These are phyloP conservation scores for Thermothelomyces thermophilus DNA, from an alignment of 2,329 filamentous ascomycete genomes.

Conservation along the genomic window DNA sequence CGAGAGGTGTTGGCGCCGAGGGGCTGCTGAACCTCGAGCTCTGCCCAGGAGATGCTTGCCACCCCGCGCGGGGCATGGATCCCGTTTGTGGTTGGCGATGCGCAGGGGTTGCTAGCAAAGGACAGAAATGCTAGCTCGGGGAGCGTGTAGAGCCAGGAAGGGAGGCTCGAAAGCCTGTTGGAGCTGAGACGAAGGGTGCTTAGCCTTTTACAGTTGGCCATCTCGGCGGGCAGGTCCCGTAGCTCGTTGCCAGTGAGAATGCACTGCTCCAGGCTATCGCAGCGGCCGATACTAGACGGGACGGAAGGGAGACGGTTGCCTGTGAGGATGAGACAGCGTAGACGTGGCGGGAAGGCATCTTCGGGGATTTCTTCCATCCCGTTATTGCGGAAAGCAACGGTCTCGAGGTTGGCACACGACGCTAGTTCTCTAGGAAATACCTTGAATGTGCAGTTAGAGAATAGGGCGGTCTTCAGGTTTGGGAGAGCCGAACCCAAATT, in stretches of 20 bases:
- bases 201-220: constrained; percentile 39
- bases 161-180: constrained; percentile 35
- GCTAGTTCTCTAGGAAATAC: constrained; percentile 38
- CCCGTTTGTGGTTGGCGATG: constrained; percentile 20
- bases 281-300: constrained; percentile 38
- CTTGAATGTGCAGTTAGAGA: constrained; percentile 40
- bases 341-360: constrained; percentile 34
- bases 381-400: constrained; percentile 44
- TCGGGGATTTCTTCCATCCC: constrained; percentile 38
- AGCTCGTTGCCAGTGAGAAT: constrained; percentile 44
- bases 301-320: constrained; percentile 37
- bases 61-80: constrained; percentile 25
- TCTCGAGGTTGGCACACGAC: constrained; percentile 40
- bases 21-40: constrained; percentile 35
- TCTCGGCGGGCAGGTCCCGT: constrained; percentile 33
- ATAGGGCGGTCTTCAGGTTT: constrained; percentile 40
- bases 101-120: constrained; percentile 42
- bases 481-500: constrained; percentile 34
- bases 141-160: constrained; percentile 38
- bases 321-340: constrained; percentile 45
- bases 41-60: constrained; percentile 35
- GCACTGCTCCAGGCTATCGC: constrained; percentile 40
- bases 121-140: constrained; percentile 42
- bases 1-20: constrained; percentile 41
- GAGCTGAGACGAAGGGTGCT: constrained; percentile 38